Conservation (phyloP, 1,284 basidiomycete species). For the Meira miltonrushii region DNA sequence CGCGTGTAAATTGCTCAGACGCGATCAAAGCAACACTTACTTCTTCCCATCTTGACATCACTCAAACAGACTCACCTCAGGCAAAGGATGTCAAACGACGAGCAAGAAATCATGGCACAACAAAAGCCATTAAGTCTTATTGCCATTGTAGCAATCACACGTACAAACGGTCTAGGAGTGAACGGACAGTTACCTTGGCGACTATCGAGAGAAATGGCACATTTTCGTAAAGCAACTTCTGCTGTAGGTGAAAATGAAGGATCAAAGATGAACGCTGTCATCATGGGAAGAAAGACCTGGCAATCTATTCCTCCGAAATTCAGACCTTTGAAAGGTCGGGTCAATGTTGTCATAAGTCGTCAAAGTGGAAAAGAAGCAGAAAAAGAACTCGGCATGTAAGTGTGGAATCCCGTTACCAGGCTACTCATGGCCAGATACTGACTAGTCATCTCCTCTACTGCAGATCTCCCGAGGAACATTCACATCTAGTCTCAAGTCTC, state of each 20-base stretch:
- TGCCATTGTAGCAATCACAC: conserved; percentile 86
- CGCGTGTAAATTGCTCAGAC: no score
- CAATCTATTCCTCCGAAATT: conserved; percentile 88
- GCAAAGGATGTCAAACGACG: not conserved
- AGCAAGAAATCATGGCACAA: not conserved
- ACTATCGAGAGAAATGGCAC: conserved; percentile 82
- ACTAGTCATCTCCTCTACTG: not conserved
- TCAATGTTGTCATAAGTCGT: conserved; percentile 76
- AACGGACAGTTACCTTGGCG: conserved; percentile 76
- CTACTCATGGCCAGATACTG: not conserved
- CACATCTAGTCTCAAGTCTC: conserved; percentile 23
- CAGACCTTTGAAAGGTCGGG: conserved; percentile 70
- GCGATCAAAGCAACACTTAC: no score
- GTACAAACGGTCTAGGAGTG: conserved; percentile 79
- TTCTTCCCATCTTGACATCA: not conserved
- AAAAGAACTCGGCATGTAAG: conserved; percentile 11
- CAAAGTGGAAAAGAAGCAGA: conserved; percentile 55
- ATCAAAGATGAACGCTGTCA: conserved; percentile 66
- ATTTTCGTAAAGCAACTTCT: conserved; percentile 72
- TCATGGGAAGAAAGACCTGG: conserved; percentile 98
- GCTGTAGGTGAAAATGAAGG: conserved; percentile 12
- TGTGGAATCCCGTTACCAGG: not conserved
- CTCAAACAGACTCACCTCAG: not conserved
- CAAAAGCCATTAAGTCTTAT: conserved; percentile 59
- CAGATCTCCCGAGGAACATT: conserved; percentile 3